Percentiles rank a stretch among this genome's conserved stretches.
Conservation (phyloP, 164 flowering plant genomes). For the Nymphaea thermarum region DNA sequence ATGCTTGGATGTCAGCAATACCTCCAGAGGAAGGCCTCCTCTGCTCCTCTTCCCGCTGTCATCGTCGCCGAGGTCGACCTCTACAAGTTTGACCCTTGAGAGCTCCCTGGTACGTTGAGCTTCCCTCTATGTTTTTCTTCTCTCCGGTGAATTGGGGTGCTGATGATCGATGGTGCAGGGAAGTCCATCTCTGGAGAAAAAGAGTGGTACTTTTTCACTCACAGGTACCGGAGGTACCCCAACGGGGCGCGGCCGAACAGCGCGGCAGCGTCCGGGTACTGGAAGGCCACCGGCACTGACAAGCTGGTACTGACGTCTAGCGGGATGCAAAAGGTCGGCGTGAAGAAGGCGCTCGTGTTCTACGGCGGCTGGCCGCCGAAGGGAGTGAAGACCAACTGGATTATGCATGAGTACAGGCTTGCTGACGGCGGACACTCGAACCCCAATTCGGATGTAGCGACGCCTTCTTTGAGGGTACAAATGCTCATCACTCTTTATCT, state of each 20-base stretch:
- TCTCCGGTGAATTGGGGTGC: background rate
- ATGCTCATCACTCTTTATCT: too few species aligned
- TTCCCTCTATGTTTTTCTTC: background rate
- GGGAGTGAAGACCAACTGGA: too few species aligned
- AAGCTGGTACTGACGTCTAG: too few species aligned
- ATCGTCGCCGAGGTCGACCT: constrained; percentile 76
- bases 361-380: too few species aligned
- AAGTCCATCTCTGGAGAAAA: background rate
- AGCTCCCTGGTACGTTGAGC: constrained; percentile 17
- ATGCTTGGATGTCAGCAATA: too few species aligned
- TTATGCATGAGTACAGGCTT: too few species aligned
- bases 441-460: too few species aligned
- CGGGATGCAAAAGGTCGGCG: too few species aligned
- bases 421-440: too few species aligned
- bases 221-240: background rate
- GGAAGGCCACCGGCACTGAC: too few species aligned
- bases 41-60: constrained; percentile 57
- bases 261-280: background rate
- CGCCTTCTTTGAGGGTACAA: too few species aligned
- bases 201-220: background rate
- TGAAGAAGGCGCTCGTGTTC: too few species aligned
- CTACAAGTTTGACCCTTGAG: constrained; percentile 80
- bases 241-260: background rate
- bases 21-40: constrained; percentile 57
- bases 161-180: background rate